Evolutionary conservation across 495 filamentous ascomycete species (phyloP).

Genomic region (Zalerion maritima): DNA sequence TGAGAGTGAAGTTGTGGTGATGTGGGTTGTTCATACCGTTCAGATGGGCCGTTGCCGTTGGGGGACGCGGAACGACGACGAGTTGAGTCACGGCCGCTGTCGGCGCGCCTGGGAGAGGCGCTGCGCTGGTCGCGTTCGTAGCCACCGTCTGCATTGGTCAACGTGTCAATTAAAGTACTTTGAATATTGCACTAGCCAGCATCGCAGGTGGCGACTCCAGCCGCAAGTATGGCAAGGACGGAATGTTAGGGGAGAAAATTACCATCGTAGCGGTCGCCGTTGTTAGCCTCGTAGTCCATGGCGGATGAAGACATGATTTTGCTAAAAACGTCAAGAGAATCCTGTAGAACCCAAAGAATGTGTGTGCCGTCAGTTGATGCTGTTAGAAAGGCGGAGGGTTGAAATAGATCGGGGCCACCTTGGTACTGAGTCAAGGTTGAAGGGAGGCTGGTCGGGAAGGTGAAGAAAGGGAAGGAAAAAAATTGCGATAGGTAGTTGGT

Average conservation of each 20-base stretch:
- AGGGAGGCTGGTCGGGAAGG: slow-evolving; percentile 4
- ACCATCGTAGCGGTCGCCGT: slow-evolving; percentile 72
- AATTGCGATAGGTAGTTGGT: slow-evolving; percentile 9
- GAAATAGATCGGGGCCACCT: too few species aligned
- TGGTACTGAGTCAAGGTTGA: slow-evolving; percentile 5
- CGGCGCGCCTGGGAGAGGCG: slow-evolving; percentile 75
- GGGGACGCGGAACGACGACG: slow-evolving; percentile 69
- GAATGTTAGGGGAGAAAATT: slow-evolving; percentile 19
- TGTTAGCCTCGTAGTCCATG: slow-evolving; percentile 80
- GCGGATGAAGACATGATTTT: slow-evolving; percentile 36
- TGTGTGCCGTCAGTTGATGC: neutral
- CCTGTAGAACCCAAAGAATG: neutral
- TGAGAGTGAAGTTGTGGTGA: slow-evolving; percentile 6
- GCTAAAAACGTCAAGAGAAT: too few species aligned
- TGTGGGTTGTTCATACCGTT: slow-evolving; percentile 47
- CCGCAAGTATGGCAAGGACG: slow-evolving; percentile 2
- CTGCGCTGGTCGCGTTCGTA: slow-evolving; percentile 74
- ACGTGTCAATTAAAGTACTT: slow-evolving; percentile 1
- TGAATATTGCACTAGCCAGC: slow-evolving; percentile 1
- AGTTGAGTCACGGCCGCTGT: slow-evolving; percentile 46
- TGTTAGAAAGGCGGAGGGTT: too few species aligned
- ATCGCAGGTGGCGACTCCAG: slow-evolving; percentile 11
- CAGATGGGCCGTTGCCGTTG: slow-evolving; percentile 43
- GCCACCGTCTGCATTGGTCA: slow-evolving; percentile 47
- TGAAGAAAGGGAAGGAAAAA: slow-evolving; percentile 9